Percentiles rank a stretch among this genome's conserved stretches.
Conservation (phyloP, 2,329 filamentous ascomycete species). For the Apiospora aurea region DNA sequence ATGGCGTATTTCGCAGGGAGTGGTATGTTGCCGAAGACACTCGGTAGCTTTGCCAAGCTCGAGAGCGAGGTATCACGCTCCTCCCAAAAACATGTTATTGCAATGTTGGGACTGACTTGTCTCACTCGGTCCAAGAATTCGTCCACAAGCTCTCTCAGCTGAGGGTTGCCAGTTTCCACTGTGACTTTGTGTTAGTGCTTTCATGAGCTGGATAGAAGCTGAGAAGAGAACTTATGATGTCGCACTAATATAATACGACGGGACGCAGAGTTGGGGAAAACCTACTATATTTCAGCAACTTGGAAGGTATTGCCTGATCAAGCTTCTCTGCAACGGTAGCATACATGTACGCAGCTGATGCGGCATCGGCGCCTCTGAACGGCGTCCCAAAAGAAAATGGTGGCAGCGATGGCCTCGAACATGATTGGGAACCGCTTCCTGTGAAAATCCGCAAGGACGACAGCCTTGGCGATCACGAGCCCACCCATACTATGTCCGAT, state of each 20-base stretch:
- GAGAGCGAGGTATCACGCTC: conserved; percentile 48
- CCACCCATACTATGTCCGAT: conserved; percentile 54
- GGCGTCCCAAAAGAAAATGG: conserved; percentile 52
- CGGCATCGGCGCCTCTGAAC: conserved; percentile 47
- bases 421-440: conserved; percentile 46
- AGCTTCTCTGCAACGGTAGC: conserved; percentile 44
- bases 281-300: conserved; percentile 41
- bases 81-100: conserved; percentile 49
- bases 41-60: conserved; percentile 44
- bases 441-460: conserved; percentile 44
- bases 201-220: no score
- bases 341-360: conserved; percentile 47
- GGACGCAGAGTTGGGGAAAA: neutral
- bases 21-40: conserved; percentile 38
- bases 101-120: conserved; percentile 46
- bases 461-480: conserved; percentile 51
- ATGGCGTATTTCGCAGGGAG: conserved; percentile 46
- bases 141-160: conserved; percentile 45
- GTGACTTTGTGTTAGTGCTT: conserved; percentile 27
- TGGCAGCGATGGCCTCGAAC: conserved; percentile 49
- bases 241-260: neutral
- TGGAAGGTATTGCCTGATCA: conserved; percentile 43
- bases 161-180: conserved; percentile 49
- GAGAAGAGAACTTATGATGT: neutral
- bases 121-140: conserved; percentile 47